Evolutionary conservation across 768 basidiomycete genomes (phyloP), one percentile per base, ranked within the genome.

Genomic region (Auricularia heimuer): DNA sequence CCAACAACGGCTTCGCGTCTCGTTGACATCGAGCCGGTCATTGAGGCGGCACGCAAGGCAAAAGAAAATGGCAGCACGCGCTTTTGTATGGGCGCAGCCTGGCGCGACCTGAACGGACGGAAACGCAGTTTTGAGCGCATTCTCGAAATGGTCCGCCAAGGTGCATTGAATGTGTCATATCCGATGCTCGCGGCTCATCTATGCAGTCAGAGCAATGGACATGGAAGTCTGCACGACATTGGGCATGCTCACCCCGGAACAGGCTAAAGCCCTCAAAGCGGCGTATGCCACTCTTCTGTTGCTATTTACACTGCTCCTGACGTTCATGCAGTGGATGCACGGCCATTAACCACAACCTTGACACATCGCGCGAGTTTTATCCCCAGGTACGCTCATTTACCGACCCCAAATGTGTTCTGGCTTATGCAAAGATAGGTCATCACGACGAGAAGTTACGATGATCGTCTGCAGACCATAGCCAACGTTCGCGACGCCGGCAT

Each of bases 201-300:
- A 29, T 29, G 56, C 56, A 75, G 86, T 93, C 74, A 86, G 95
- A 68, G 90, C 84, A 21, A 94, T 98, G 92, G 95, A 89, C 47
- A 97, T 99, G 96, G 96, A 99, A 77, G 96, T 99, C 33, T 99
- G 96, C 79, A 98, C 96, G 51, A 99, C 96, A 3, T 84, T 99
- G 36, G 96, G 96, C 58, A 98, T 99, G 96, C 81, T 99, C 60
- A 85, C 87, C 11, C 91, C 94, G 29, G 93, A 94, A 65, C 96
- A 99, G 76, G 96, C 96, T 33, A 80, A 80, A 67, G 88, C 88
- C 70, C 81, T 99, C 67, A 98, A 98, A 75, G 87, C 94, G 78
- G 96, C 96, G 90, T 92, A 75, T 69, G 88, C 77, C 21, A 45
- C 6, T 16, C 47, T 51, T 18, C 21, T 18, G 47, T 51, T 18